Conservation (phyloP, 192 early-diverging fungal species). For the Backusella australiensis region DNA sequence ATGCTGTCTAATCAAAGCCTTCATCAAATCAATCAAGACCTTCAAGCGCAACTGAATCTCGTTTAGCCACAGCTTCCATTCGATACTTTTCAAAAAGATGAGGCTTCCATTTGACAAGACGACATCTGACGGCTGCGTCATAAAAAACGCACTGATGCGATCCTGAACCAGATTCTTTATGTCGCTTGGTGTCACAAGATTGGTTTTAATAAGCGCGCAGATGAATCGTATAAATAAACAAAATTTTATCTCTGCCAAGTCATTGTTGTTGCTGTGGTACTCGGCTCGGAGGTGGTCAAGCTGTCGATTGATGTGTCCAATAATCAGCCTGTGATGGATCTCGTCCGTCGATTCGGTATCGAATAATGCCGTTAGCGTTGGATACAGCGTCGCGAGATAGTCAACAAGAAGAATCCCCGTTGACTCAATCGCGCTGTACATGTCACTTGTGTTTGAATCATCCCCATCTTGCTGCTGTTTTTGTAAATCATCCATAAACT, state of each 20-base stretch:
- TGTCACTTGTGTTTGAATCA: background rate
- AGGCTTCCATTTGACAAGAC: background rate
- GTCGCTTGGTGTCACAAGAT: background rate
- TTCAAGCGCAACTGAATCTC: background rate
- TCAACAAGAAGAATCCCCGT: background rate
- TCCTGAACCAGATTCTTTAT: background rate
- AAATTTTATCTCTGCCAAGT: background rate
- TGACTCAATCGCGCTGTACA: background rate
- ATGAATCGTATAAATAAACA: conserved; percentile 3
- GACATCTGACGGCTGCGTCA: background rate
- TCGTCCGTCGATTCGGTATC: background rate
- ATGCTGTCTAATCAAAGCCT: background rate
- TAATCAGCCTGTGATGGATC: background rate
- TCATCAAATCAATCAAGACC: background rate
- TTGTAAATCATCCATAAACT: background rate
- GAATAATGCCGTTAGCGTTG: conserved; percentile 2
- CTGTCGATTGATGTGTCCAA: conserved; percentile 7
- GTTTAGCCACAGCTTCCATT: conserved; percentile 2
- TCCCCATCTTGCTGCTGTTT: background rate
- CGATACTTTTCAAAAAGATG: background rate
- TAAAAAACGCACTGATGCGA: background rate
- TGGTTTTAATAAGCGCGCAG: conserved; percentile 11
- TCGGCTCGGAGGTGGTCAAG: background rate
- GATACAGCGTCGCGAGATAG: background rate
- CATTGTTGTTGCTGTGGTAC: background rate